A percentile compares a stretch with the other conserved stretches of the same genome.
Conservation (phyloP, 1,284 basidiomycete genomes). For the Bondarzewia mesenterica region DNA sequence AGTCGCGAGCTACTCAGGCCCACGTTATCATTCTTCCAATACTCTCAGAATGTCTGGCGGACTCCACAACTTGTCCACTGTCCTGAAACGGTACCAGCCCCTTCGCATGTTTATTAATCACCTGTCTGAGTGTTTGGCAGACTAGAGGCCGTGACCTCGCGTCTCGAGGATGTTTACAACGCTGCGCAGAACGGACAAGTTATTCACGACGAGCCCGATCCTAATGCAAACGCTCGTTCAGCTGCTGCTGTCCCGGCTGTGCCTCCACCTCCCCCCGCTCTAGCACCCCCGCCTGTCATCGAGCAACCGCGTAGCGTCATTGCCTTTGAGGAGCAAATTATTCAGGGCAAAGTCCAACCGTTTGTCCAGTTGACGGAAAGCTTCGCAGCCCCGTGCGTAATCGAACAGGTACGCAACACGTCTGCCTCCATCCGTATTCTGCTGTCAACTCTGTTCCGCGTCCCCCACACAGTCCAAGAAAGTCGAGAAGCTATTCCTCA, state of each 20-base stretch:
- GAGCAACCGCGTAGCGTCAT: constrained; percentile 54
- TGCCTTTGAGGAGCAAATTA: constrained; percentile 71
- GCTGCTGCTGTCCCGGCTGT: constrained; percentile 30
- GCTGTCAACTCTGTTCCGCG: background rate
- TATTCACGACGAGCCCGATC: constrained; percentile 7
- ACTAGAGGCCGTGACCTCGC: constrained; percentile 88
- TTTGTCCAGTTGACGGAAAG: constrained; percentile 71
- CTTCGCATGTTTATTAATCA: constrained; percentile 5
- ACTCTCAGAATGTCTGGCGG: constrained; percentile 8
- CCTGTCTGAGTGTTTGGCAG: constrained; percentile 27
- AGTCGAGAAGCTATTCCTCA: constrained; percentile 62
- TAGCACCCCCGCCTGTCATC: constrained; percentile 29
- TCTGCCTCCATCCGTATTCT: background rate
- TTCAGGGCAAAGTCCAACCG: constrained; percentile 64
- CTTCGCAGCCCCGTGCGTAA: constrained; percentile 63
- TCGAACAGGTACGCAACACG: constrained; percentile 65
- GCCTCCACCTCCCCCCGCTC: constrained; percentile 31
- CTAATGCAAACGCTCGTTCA: constrained; percentile 20
- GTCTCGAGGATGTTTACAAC: constrained; percentile 77
- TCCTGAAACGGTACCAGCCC: constrained; percentile 63
- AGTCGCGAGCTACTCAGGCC: too few species aligned
- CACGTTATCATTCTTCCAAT: background rate
- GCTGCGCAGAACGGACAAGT: background rate
- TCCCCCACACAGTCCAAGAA: constrained; percentile 47
- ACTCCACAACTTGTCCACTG: constrained; percentile 44